A percentile compares a stretch with the other conserved stretches of the same genome.
Evolutionary conservation across 306 rosid species (phyloP).

Genomic region (Quercus glauca): DNA sequence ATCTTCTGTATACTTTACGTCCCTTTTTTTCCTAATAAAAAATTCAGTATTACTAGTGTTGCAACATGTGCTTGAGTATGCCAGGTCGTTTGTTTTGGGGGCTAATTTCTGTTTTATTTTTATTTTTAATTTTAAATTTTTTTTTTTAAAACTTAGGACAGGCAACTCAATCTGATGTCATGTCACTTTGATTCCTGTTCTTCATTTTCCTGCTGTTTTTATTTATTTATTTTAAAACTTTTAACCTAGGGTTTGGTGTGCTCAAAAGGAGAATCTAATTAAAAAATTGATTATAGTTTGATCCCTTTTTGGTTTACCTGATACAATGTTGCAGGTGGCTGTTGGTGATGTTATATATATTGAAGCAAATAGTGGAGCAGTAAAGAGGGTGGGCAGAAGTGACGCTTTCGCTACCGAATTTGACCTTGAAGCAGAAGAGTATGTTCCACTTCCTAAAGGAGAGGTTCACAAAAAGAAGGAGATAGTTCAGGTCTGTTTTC

Average conservation of each 20-base stretch:
- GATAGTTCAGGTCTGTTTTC: conserved; percentile 83
- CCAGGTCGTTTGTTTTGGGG: background rate
- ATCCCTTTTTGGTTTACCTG: background rate
- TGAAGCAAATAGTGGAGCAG: conserved; percentile 97
- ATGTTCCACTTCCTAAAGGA: conserved; percentile 98
- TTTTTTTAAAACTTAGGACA: background rate
- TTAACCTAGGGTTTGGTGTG: background rate
- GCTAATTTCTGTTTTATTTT: background rate
- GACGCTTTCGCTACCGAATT: conserved; percentile 98
- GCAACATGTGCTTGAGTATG: background rate
- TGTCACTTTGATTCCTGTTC: background rate
- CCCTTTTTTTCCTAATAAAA: too few relatives aligned
- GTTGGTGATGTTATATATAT: conserved; percentile 95
- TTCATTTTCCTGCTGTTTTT: background rate
- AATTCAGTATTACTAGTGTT: too few relatives aligned
- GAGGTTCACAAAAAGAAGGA: conserved; percentile 98
- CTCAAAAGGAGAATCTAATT: background rate
- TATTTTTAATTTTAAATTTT: too few relatives aligned
- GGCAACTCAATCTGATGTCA: background rate
- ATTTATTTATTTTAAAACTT: background rate
- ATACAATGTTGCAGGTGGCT: conserved; percentile 59
- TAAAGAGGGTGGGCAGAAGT: conserved; percentile 97
- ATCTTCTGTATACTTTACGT: too few relatives aligned
- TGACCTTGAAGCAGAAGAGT: conserved; percentile 98
- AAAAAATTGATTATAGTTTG: background rate